These are phyloP conservation scores for Dendrobium huoshanense DNA, from an alignment of 106 monocot genomes.

Conservation along the genomic window DNA sequence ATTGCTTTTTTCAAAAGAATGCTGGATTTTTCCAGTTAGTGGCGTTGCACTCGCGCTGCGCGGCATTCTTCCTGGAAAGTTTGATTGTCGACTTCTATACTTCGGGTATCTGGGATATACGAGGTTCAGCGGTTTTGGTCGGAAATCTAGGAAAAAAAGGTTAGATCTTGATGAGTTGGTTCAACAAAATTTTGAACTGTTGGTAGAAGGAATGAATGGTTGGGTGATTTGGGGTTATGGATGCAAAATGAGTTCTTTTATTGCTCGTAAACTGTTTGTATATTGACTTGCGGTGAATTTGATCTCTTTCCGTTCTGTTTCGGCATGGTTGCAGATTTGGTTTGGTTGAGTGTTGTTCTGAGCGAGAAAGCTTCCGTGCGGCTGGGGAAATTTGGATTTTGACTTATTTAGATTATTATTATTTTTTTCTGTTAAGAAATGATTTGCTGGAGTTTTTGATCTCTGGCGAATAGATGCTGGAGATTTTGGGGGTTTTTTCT, in stretches of 20 bases:
- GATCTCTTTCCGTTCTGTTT: background rate
- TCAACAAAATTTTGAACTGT: conserved; percentile 11
- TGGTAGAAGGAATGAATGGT: conserved; percentile 4
- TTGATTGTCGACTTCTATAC: background rate
- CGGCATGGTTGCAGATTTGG: background rate
- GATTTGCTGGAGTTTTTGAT: background rate
- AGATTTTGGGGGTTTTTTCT: background rate
- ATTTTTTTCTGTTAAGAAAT: background rate
- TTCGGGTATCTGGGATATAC: conserved; percentile 7
- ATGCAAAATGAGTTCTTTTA: background rate
- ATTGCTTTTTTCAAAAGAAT: background rate
- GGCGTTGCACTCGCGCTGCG: background rate
- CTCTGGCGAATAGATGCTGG: background rate
- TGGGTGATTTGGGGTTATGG: conserved; percentile 8
- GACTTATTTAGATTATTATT: background rate
- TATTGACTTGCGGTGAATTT: background rate
- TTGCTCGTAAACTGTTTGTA: background rate
- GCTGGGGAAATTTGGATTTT: background rate
- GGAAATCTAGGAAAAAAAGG: conserved; percentile 8
- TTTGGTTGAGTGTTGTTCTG: background rate
- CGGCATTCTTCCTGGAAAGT: background rate
- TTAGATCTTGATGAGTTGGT: conserved; percentile 15
- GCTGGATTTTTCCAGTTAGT: background rate
- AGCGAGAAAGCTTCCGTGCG: background rate
- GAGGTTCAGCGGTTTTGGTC: conserved; percentile 3